A percentile compares a stretch with the other conserved stretches of the same genome.
phyloP scores from a whole-genome alignment of 2,329 filamentous ascomycete species.

The Botrytis fabae region DNA sequence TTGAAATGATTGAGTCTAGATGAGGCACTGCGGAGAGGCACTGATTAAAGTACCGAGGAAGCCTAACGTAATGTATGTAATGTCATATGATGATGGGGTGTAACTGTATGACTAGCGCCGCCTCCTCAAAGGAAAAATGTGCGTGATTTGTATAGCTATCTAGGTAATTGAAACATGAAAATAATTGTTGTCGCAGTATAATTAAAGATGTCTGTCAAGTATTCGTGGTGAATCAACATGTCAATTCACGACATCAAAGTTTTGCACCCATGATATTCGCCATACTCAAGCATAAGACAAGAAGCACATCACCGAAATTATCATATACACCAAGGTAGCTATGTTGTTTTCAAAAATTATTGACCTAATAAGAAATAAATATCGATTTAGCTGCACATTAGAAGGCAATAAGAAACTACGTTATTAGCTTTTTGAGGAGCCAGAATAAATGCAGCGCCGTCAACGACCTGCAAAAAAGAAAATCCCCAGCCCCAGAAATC shows the following conservation, averaged over 20 bases:
- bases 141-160: neutral
- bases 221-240: neutral
- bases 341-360: constrained; percentile 20
- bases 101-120: constrained; percentile 7
- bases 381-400: constrained; percentile 41
- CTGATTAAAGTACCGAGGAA: constrained; percentile 5
- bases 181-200: neutral
- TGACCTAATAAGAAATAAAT: constrained; percentile 31
- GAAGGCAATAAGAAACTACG: constrained; percentile 42
- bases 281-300: neutral
- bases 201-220: neutral
- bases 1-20: neutral
- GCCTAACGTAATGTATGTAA: constrained; percentile 5
- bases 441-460: constrained; percentile 40
- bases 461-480: constrained; percentile 40
- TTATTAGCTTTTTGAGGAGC: constrained; percentile 40
- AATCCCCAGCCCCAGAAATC: constrained; percentile 35
- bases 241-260: neutral
- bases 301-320: neutral
- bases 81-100: constrained; percentile 8
- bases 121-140: neutral
- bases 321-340: neutral
- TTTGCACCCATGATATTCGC: neutral
- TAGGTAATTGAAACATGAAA: neutral
- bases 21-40: neutral